Base-by-base conservation (phyloP, 805 yeast genomes). In the Cyberlindnera galapagoensis region DNA sequence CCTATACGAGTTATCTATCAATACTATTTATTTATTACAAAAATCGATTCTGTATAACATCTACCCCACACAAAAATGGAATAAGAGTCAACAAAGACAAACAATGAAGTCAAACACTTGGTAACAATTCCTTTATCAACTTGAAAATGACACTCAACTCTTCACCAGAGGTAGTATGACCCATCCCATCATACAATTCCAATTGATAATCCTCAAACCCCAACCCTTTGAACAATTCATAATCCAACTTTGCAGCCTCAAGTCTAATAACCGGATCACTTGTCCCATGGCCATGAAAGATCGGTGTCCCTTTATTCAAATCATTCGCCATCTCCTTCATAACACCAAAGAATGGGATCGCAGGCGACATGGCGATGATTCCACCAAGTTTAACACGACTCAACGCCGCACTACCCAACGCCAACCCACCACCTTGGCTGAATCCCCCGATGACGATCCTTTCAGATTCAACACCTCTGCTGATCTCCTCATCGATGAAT, bases 361-460 rank as follows among this genome's bases (percentile, higher is more conserved):
- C 85, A 1, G 96, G 97, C 1, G 95, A 82, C 28, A 90, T 59
- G 0, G 77, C 73, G 15, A 86, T 56, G 19, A 83, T 66, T 2
- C 95, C 97, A 8, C 83, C 97, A 14, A 88, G 62, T 48, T 80
- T 81, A 34, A 61, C 52, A 13, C 76, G 76, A 21, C 67, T 54
- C 9, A 69, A 56, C 1, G 78, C 63, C 14, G 74, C 64, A 11
- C 80, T 51, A 4, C 83, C 85, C 38, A 83, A 60, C 1, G 92
- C 61, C 9, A 90, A 39, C 2, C 94, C 87, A 30, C 86, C 94
- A 34, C 98, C 98, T 60, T 92, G 98, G 4, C 94, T 80, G 54
- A 92, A 92, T 0, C 98, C 98, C 21, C 97, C 97, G 35, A 92
- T 63, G n/a, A 92, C 63, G 28, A 92, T 81, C 33, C 81, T 73